phyloP scores from a whole-genome alignment of 257 asterid genomes.

The Jacaranda copaia region DNA sequence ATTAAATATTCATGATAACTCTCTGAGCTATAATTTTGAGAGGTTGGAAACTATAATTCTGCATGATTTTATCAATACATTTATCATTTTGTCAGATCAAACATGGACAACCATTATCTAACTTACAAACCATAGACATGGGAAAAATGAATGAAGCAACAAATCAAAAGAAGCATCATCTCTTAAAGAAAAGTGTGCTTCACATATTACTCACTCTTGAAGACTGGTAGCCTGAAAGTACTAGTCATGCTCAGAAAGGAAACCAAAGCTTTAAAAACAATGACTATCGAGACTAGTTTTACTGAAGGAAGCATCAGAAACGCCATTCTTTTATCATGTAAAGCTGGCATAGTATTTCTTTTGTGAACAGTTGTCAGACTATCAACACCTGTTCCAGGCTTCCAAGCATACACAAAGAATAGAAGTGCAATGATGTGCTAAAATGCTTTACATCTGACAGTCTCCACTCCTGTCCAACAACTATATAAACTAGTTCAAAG shows the following conservation, averaged over 20 bases:
- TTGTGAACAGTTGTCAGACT: too few species aligned
- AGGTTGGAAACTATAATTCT: background rate
- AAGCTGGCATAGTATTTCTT: too few species aligned
- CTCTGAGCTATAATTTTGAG: background rate
- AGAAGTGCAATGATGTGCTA: too few species aligned
- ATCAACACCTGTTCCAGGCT: too few species aligned
- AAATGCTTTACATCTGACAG: too few species aligned
- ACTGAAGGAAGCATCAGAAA: constrained; percentile 4
- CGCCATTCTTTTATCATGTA: background rate
- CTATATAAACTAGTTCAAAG: too few species aligned
- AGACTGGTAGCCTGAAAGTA: background rate
- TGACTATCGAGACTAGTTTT: background rate
- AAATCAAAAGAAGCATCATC: background rate
- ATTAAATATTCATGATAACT: background rate
- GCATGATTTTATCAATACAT: constrained; percentile 7
- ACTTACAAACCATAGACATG: background rate
- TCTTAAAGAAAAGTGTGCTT: constrained; percentile 6
- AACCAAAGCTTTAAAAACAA: background rate
- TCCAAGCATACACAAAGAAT: too few species aligned
- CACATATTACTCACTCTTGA: background rate
- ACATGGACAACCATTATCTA: background rate
- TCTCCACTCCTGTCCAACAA: too few species aligned
- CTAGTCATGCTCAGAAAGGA: background rate
- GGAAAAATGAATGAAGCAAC: background rate
- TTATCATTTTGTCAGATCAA: background rate